Base-by-base conservation (phyloP, 2,329 filamentous ascomycete genomes). In the Trichoderma cornu-damae region DNA sequence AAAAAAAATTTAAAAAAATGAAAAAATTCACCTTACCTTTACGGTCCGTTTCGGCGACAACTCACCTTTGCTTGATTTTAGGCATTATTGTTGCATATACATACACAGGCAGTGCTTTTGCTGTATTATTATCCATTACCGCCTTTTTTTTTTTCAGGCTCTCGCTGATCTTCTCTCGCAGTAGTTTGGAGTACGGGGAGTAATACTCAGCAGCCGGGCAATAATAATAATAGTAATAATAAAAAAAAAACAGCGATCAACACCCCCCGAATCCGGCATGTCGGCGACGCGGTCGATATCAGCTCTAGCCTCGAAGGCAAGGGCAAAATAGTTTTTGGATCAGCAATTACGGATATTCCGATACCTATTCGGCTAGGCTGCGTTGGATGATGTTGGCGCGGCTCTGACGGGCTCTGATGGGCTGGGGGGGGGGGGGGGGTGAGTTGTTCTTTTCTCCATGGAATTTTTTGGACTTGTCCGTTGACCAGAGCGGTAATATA, bases 281-380 rank as follows among this genome's bases (percentile, higher is more conserved):
- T 42, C 51, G 51, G 51, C 51, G 51, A 46, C 51, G 42, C 32
- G 42, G 40, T 55, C 42, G 51, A 55, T 55, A 55, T 55, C 51
- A 55, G 51, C 51, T 55, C 51, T 55, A 55, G 51, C 51, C 51
- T 55, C 16, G 32, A 55, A 44, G 40, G n/a, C n/a, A n/a, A n/a
- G n/a, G n/a, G n/a, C n/a, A n/a, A 30, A 55, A 55, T 55, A 55
- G 42, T 55, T 26, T 47, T 26, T 47, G 51, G 42, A 47, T 47
- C 42, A 55, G 51, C 38, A 55, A 47, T 47, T 47, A 47, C 51
- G 32, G 51, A 55, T 46, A 46, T 46, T 47, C 51, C 42, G 46
- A 28, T 28, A n/a, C n/a, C n/a, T n/a, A n/a, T n/a, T n/a, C 30
- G 42, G 40, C 51, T 40, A 52, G 49, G 37, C 49, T 24, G 30